Base-by-base conservation (phyloP, 2,329 filamentous ascomycete genomes). In the Monosporascus sp. region DNA sequence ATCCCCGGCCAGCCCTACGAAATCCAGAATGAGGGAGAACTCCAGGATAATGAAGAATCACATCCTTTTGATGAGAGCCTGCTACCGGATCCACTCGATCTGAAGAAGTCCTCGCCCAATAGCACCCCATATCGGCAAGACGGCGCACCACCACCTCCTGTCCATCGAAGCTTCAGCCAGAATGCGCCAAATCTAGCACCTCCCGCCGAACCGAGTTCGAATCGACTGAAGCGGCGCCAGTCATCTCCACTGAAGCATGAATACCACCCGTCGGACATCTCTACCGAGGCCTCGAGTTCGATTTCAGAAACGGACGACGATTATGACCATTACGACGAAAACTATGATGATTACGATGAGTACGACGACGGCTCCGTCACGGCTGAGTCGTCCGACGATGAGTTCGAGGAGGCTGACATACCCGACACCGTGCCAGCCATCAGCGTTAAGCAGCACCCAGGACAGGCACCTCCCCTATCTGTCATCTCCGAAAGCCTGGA, bases 231-330 rank as follows among this genome's bases (percentile, higher is more conserved):
- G 65, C 84, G 92, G 45, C 84, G 91, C 19, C 88, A 85, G 1
- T 97, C 94, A 0, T 99, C 94, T 1, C 94, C 94, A 0, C 77
- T 99, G 49, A 99, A 99, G 74, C 93, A 97, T 67, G 93, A 99
- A 72, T 99, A 97, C 64, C 87, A 92, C 58, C 93, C 93, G 16
- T 97, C 94, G 1, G 83, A 86, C 49, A 71, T 77, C 48, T 84
- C 81, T 0, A 85, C 83, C 0, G 74, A 70, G 17, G 62, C 60
- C 27, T 67, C 66, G 8, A 53, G 55, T 22, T 66, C 66, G 7
- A 52, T 58, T 20, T 65, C 64, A 22, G 59, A 50, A 40, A 66
- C 65, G n/a, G 66, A 65, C 7, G 85, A 83, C 7, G 83, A 82
- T 14, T 46, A 46, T 46, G 43, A 46, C 14, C 24, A 17, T 31